Conservation (phyloP, 2,329 filamentous ascomycete species). For the Monosporascus cannonballus region DNA sequence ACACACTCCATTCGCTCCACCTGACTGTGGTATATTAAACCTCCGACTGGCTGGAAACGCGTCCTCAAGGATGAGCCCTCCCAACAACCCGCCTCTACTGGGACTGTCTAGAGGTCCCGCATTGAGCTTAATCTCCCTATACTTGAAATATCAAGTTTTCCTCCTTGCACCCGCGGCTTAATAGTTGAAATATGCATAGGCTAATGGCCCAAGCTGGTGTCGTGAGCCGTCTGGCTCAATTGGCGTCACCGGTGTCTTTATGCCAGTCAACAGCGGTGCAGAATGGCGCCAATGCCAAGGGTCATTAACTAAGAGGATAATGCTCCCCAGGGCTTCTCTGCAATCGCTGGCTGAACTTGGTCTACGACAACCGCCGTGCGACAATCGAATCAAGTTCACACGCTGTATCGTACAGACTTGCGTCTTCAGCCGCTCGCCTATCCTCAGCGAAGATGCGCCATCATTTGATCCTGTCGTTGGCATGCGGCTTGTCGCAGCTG, state of each 20-base stretch:
- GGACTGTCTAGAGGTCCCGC: conserved; percentile 8
- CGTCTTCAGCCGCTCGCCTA: conserved; percentile 11
- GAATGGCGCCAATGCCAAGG: not conserved
- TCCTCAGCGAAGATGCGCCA: conserved; percentile 15
- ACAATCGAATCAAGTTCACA: not conserved
- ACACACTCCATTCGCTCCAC: not conserved
- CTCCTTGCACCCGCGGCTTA: conserved; percentile 6
- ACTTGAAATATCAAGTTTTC: conserved; percentile 16
- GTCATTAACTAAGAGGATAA: not conserved
- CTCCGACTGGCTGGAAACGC: conserved; percentile 9
- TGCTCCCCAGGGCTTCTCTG: not conserved
- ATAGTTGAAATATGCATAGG: conserved; percentile 9
- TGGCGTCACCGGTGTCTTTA: not conserved
- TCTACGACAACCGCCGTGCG: not conserved
- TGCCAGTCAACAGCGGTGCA: not conserved
- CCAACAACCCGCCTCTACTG: conserved; percentile 9
- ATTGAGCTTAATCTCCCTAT: conserved; percentile 19
- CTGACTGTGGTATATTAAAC: not conserved
- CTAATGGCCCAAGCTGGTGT: not conserved
- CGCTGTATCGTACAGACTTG: conserved; percentile 4
- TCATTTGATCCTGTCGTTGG: conserved; percentile 17
- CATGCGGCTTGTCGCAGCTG: conserved; percentile 25
- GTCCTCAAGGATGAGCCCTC: not conserved
- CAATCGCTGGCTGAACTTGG: not conserved
- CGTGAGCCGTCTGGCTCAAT: not conserved